Conservation (phyloP, 306 rosid species). For the Quercus berberidifolia region DNA sequence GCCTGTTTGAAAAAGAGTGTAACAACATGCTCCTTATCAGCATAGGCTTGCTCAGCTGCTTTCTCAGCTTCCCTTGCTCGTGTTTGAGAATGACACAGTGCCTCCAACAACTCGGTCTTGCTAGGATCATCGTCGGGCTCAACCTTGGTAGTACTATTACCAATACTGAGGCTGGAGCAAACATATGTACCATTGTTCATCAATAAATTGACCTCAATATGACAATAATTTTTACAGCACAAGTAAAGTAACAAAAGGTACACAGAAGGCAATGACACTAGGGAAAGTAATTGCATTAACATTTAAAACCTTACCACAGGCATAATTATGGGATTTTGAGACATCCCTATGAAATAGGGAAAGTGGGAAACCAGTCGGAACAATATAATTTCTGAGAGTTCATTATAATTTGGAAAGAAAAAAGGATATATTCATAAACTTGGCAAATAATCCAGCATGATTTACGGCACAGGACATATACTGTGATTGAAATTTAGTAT, state of each 20-base stretch:
- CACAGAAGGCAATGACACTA: neutral
- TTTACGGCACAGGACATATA: neutral
- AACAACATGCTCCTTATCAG: slow-evolving; percentile 78
- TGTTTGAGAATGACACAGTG: slow-evolving; percentile 83
- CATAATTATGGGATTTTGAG: neutral
- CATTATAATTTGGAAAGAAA: neutral
- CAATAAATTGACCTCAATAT: slow-evolving; percentile 7
- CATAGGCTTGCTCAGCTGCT: slow-evolving; percentile 72
- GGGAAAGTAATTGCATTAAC: neutral
- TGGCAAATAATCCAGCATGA: neutral
- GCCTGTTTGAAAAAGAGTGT: slow-evolving; percentile 80
- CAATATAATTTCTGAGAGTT: neutral
- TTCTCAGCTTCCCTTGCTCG: slow-evolving; percentile 91
- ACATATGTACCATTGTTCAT: slow-evolving; percentile 2
- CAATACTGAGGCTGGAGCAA: slow-evolving; percentile 42
- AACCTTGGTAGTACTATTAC: slow-evolving; percentile 25
- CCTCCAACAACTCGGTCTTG: slow-evolving; percentile 75
- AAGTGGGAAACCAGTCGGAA: neutral
- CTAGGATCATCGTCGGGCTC: slow-evolving; percentile 25
- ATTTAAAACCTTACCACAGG: neutral
- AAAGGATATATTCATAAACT: neutral
- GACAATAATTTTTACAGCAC: slow-evolving; percentile 10
- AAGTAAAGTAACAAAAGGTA: neutral
- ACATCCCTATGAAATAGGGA: neutral
- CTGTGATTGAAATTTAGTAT: neutral